A percentile compares a stretch with the other conserved stretches of the same genome.
Conservation (phyloP, 768 basidiomycete genomes). For the Hemileccinum impolitum region DNA sequence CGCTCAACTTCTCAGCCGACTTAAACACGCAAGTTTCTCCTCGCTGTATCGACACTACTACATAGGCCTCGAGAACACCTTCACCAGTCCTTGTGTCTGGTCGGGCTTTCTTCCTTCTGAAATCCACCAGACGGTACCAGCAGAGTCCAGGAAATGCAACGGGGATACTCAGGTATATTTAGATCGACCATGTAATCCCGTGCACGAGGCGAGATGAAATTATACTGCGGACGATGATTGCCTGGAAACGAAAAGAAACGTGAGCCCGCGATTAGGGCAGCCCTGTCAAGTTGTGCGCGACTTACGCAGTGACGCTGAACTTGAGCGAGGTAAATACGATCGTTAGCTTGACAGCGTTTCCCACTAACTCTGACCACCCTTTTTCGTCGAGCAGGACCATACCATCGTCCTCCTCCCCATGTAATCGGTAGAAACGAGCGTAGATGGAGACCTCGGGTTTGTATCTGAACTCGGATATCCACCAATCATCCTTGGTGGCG, state of each 20-base stretch:
- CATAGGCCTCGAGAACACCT: no score
- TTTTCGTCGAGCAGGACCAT: constrained; percentile 32
- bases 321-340: constrained; percentile 34
- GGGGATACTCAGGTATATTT: no score
- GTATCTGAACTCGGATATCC: constrained; percentile 33
- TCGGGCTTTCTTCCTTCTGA: background rate
- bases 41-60: no score
- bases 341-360: constrained; percentile 32
- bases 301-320: constrained; percentile 32
- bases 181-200: background rate
- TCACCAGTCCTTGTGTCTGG: no score
- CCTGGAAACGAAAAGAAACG: constrained; percentile 7
- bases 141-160: background rate
- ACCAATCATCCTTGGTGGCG: constrained; percentile 34
- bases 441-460: constrained; percentile 34
- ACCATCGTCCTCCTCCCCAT: constrained; percentile 32
- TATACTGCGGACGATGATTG: constrained; percentile 26
- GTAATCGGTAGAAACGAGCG: constrained; percentile 31
- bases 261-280: background rate
- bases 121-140: background rate
- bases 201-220: constrained; percentile 2
- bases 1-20: no score
- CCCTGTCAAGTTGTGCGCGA: background rate
- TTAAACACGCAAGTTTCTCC: no score
- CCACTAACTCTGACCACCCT: constrained; percentile 32